Percentiles rank a stretch among this genome's conserved stretches.
These are phyloP conservation scores for Metarhizium album DNA, from an alignment of 2,329 filamentous ascomycete species.

Conservation along the genomic window DNA sequence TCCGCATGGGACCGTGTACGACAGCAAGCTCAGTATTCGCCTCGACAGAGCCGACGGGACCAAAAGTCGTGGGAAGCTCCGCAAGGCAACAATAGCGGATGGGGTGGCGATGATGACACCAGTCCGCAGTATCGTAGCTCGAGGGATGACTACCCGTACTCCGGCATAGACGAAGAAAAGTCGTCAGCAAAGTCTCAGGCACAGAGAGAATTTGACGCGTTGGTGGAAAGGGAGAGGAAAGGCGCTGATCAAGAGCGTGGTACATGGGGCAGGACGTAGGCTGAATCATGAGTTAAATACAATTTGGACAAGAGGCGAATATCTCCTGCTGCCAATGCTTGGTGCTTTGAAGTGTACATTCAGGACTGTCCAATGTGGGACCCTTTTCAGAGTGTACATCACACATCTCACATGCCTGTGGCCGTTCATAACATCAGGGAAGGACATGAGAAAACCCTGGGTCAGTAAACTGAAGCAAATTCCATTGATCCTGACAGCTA, in stretches of 20 bases:
- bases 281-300: neutral
- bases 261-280: conserved; percentile 16
- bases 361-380: neutral
- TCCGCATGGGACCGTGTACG: conserved; percentile 37
- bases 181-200: conserved; percentile 31
- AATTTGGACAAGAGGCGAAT: neutral
- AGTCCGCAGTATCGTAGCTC: conserved; percentile 8
- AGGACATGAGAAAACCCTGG: neutral
- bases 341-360: neutral
- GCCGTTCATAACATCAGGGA: neutral
- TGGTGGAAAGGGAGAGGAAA: conserved; percentile 34
- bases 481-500: neutral
- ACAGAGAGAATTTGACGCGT: conserved; percentile 39
- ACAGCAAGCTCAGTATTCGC: conserved; percentile 23
- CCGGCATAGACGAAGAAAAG: conserved; percentile 25
- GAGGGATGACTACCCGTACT: conserved; percentile 24
- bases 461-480: neutral
- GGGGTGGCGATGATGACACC: conserved; percentile 17
- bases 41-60: conserved; percentile 10
- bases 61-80: conserved; percentile 11
- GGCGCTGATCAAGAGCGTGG: conserved; percentile 17
- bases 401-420: neutral
- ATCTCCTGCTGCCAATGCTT: neutral
- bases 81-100: conserved; percentile 6
- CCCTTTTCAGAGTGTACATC: neutral